Evolutionary conservation across 1,139 yeast species (phyloP), one percentile per base, ranked within the genome.

Genomic region (Spencermartinsiella ligniputridi): DNA sequence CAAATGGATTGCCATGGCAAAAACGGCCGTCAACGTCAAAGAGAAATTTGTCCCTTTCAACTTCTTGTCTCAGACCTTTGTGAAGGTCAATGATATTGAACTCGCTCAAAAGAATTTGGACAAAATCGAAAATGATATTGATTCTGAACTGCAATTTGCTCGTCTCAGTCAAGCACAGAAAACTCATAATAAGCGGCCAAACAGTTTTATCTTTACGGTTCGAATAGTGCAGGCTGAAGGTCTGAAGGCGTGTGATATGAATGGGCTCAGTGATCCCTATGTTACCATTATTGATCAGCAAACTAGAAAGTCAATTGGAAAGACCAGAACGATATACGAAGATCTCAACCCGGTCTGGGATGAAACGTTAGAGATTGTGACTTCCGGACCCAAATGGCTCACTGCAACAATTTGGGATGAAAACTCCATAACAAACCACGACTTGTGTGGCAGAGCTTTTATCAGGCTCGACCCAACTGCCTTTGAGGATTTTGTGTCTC

Each of bases 331-430:
- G 0, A 70, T 85, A 6, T 70, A 72, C 37, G 78, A 77, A 45
- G 78, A 81, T 3, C 66, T 76, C 29, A 81, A 81, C 55, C 97
- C 97, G 0, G 79, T 76, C 20, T 92, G 96, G 95, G 87, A 87
- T 56, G 97, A 92, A 67, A 86, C 83, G 46, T 84, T 86, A 60
- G 96, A 89, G 58, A 48, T 62, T 13, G 64, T 85, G 32, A 57
- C 70, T 1, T 52, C 64, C 1, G 62, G 62, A 0, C 56, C 66
- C 2, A 58, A 61, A 24, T 57, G 67, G 42, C 56, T 86, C 1
- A 74, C 79, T 0, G 74, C 79, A 1, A 81, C 85, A 1, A 79
- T 87, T 0, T 88, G 96, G 96, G 86, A 83, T 57, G 84, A 79
- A 42, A 73, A 72, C 19, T 57, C 65, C 2, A 57, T 76, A 13